Evolutionary conservation across 1,284 basidiomycete species (phyloP), one percentile per base, ranked within the genome.

Genomic region (Athelia sp.): DNA sequence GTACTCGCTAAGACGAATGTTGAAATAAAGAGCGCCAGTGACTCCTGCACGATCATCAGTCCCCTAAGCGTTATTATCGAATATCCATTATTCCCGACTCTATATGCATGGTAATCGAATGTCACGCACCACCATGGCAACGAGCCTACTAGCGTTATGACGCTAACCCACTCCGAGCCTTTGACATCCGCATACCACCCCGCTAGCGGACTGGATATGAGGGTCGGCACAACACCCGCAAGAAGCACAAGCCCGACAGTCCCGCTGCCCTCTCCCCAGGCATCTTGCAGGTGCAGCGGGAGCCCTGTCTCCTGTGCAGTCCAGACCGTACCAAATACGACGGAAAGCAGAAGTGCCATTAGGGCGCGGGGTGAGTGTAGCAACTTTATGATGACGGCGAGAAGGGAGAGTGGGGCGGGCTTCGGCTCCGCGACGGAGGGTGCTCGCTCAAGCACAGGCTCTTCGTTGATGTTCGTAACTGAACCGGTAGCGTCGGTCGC

Each of bases 161-260:
- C 52, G 1, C 78, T 74, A 43, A 85, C 70, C 67, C 74, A 81
- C 54, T 82, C 81, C 0, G 82, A 54, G 3, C 88, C 88, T 15
- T 68, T 63, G 48, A 69, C 72, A 62, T 92, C 89, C 0, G 78
- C 66, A 15, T 78, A 64, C 61, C 73, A 79, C 3, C 89, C 90
- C 4, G 80, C 66, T 2, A 89, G 34, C 0, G 82, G 78, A 2
- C 81, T 76, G 2, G 84, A 82, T 84, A 54, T 4, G 57, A 48
- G 60, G 0, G 81, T 80, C 1, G 88, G 88, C 6, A 85, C 66
- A 19, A 86, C 77, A n/a, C 78, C 77, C 8, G 81, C 85, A 45
- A 91, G 70, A 60, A 84, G 88, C 14, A 90, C 75, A 10, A 90
- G 58, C 2, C 90, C 89, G 19, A 90, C 81, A 62, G 77, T 74